Evolutionary conservation across 2,329 filamentous ascomycete species (phyloP).

Genomic region (Scedosporium dehoogii): DNA sequence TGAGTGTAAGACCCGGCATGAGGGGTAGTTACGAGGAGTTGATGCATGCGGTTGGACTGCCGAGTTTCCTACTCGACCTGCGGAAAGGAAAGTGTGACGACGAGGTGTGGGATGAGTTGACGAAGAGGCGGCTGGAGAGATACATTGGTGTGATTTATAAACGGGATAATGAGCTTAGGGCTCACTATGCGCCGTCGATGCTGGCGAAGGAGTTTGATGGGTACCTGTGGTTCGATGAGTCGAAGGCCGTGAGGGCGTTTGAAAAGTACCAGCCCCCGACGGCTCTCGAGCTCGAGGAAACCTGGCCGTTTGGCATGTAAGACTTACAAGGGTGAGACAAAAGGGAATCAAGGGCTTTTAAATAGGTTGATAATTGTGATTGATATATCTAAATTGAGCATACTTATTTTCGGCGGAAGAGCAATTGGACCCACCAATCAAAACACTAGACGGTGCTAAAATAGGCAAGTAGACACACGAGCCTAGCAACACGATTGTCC

Average conservation of each 20-base stretch:
- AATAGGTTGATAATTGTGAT: no score
- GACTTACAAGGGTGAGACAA: no score
- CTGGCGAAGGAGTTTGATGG: conserved; percentile 39
- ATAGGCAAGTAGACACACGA: background rate
- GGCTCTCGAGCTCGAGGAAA: background rate
- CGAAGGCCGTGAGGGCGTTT: conserved; percentile 31
- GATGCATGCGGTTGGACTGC: conserved; percentile 33
- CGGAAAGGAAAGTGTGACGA: conserved; percentile 23
- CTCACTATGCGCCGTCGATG: conserved; percentile 36
- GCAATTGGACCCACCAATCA: background rate
- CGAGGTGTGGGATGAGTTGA: conserved; percentile 24
- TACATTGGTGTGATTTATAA: conserved; percentile 45
- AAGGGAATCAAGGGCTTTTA: background rate
- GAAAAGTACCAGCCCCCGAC: conserved; percentile 18
- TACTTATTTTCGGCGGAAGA: background rate
- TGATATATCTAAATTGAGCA: background rate
- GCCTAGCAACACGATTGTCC: background rate
- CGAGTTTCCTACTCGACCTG: conserved; percentile 35
- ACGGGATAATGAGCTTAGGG: conserved; percentile 35
- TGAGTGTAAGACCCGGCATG: conserved; percentile 34
- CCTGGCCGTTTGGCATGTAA: background rate
- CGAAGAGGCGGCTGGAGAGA: conserved; percentile 30
- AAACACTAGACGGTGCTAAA: background rate
- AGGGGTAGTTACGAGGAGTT: conserved; percentile 37
- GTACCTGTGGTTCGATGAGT: conserved; percentile 38